Base-by-base conservation (phyloP, 805 yeast genomes). In the Isabelozyma pseudorhagii region DNA sequence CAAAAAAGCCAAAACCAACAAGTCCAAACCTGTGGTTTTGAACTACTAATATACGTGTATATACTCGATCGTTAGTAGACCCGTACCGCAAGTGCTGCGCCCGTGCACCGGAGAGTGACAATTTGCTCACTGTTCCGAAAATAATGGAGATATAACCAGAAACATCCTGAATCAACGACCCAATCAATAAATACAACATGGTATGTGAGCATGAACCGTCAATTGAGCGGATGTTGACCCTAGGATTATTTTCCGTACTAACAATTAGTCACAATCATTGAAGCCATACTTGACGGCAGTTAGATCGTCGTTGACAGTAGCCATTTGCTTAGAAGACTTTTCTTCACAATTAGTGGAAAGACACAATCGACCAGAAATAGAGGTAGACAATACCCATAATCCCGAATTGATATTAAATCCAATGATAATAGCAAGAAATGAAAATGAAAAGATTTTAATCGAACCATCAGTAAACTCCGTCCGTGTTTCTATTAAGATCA, bases 351-450 rank as follows among this genome's bases (percentile, higher is more conserved):
- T 88, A 50, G 97, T 88, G 17, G 99, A 94, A 73, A 87, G 99
- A 70, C 99, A 94, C 77, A 94, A 93, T 72, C 82, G 93, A 57
- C 99, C 99, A 4, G 99, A 94, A 68, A 87, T 94, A 46, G 99
- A 94, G 69, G 92, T 88, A 15, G 81, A 81, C 53, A 86, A 88
- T 62, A 63, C 71, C 17, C 78, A 74, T 54, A 83, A 94, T 52
- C 85, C 87, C 11, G 97, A 91, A 67, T 85, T 92, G 49, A 71
- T 94, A 53, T 77, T 93, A 62, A 91, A 92, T 62, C 94, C 97
- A 38, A 85, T 94, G 83, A 81, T 84, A 54, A 85, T 94, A 55
- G 86, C 97, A 1, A 83, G 99, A 70, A 94, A 94, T 64, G 97
- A 93, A 65, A 86, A 89, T 63, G 99, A 94, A 68, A 82, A 83